Conservation (phyloP, 192 early-diverging fungal genomes). For the Borealophlyctis nickersoniae region DNA sequence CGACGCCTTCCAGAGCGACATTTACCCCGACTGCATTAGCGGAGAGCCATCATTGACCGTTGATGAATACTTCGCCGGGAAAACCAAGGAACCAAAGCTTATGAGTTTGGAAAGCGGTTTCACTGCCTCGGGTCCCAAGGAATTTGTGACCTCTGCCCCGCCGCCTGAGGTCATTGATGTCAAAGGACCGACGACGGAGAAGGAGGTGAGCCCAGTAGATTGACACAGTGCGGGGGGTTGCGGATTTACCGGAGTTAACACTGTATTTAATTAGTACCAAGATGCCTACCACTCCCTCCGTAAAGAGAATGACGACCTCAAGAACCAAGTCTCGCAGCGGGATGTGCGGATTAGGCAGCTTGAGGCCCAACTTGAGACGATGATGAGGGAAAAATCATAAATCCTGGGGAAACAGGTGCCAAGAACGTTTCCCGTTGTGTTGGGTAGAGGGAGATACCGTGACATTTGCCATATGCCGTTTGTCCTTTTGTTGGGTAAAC, state of each 20-base stretch:
- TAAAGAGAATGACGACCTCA: conserved; percentile 83
- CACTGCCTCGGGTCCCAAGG: conserved; percentile 58
- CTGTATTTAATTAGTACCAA: conserved; percentile 63
- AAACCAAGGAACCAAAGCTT: conserved; percentile 76
- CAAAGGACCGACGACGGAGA: conserved; percentile 48
- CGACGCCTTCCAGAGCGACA: conserved; percentile 93
- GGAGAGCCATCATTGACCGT: conserved; percentile 82
- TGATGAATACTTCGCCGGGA: conserved; percentile 88
- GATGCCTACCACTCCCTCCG: conserved; percentile 69
- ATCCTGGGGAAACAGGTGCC: not conserved
- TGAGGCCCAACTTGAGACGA: conserved; percentile 67
- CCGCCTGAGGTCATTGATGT: conserved; percentile 40
- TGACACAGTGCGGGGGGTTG: no score
- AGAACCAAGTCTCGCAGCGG: conserved; percentile 63
- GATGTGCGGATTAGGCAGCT: conserved; percentile 77
- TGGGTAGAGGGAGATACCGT: no score
- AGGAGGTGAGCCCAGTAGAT: conserved; percentile 38
- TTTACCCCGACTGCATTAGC: conserved; percentile 84
- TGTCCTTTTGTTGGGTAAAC: no score
- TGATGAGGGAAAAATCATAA: no score
- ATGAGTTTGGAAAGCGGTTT: conserved; percentile 70
- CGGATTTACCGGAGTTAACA: no score
- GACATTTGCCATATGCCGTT: no score
- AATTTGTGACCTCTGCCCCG: conserved; percentile 73
- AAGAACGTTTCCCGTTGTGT: not conserved